Base-by-base conservation (phyloP, 495 filamentous ascomycete species). In the Oleoguttula mirabilis region DNA sequence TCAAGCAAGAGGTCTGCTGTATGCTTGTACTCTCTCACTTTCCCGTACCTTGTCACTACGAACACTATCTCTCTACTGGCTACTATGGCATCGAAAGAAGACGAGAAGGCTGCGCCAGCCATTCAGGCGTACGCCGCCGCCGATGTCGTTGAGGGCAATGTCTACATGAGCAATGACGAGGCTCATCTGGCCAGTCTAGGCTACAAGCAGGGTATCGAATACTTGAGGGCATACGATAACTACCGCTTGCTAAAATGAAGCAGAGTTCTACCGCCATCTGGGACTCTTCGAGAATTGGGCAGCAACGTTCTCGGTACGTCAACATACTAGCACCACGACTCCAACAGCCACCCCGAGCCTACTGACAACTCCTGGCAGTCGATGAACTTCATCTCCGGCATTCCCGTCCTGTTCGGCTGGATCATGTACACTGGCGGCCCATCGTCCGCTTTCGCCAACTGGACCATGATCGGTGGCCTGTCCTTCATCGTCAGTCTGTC, bases 381-480 rank as follows among this genome's bases (percentile, higher is more conserved):
- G 11, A 44, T 44, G 41, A 44, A 44, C 22, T 36, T 37, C 23
- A 35, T 44, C 33, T 32, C 16, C 17, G 41, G 41, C 32, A 44
- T 44, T 10, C 41, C 41, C 5, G 41, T 44, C 11, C 32, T 44
- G 3, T 44, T 44, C 32, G 41, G 41, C 11, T 44, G 31, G 31
- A 21, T 35, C 4, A 44, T 44, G 41, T 44, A 44, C 24, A 44
- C 41, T 24, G 41, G 41, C 20, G 41, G 41, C 17, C 41, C 41
- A 12, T 16, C 19, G 5, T 19, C 41, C 5, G 41, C 41, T 12
- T 44, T 44, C 33, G 31, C 41, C 4, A 44, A 44, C 27, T 44
- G 41, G 41, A 44, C 32, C 20, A 44, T 44, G 41, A 22, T 44
- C 3, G 41, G 41, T 12, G 50, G 50, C 12, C 39, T 33, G 22